Evolutionary conservation across 2,329 filamentous ascomycete species (phyloP).

Genomic region (Cladosporium oxysporum): DNA sequence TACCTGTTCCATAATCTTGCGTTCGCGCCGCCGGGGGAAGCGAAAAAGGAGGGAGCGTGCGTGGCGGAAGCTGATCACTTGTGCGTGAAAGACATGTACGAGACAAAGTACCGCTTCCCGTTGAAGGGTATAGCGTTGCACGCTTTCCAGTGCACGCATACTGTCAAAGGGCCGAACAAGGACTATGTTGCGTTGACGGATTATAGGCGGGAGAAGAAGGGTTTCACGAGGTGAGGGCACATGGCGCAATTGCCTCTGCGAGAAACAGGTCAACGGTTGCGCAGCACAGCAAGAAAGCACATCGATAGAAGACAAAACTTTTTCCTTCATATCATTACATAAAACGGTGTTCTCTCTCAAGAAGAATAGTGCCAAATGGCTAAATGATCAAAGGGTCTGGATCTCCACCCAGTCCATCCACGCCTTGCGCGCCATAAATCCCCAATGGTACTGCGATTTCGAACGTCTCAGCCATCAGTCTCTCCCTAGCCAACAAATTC

Average conservation of each 20-base stretch:
- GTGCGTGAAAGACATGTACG: constrained; percentile 70
- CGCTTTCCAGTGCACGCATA: constrained; percentile 63
- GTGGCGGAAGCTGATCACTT: constrained; percentile 66
- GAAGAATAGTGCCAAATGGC: constrained; percentile 7
- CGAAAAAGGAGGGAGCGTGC: constrained; percentile 53
- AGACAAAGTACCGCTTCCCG: constrained; percentile 66
- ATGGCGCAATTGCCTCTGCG: background rate
- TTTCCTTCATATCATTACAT: constrained; percentile 6
- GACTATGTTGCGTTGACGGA: constrained; percentile 59
- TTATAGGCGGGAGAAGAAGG: constrained; percentile 33
- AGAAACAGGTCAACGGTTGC: background rate
- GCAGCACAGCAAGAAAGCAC: background rate
- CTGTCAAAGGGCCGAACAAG: constrained; percentile 71
- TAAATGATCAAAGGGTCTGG: constrained; percentile 27
- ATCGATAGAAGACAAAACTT: background rate
- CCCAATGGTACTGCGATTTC: constrained; percentile 41
- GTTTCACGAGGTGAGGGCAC: background rate
- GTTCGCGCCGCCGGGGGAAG: constrained; percentile 50
- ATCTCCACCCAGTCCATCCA: constrained; percentile 26
- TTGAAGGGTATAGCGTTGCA: constrained; percentile 60
- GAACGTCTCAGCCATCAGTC: constrained; percentile 38
- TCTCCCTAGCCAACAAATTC: constrained; percentile 38
- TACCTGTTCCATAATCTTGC: constrained; percentile 72
- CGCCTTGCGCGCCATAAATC: constrained; percentile 37
- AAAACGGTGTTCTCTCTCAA: background rate